Conservation (phyloP, 306 rosid genomes). For the Carpinus viminea region DNA sequence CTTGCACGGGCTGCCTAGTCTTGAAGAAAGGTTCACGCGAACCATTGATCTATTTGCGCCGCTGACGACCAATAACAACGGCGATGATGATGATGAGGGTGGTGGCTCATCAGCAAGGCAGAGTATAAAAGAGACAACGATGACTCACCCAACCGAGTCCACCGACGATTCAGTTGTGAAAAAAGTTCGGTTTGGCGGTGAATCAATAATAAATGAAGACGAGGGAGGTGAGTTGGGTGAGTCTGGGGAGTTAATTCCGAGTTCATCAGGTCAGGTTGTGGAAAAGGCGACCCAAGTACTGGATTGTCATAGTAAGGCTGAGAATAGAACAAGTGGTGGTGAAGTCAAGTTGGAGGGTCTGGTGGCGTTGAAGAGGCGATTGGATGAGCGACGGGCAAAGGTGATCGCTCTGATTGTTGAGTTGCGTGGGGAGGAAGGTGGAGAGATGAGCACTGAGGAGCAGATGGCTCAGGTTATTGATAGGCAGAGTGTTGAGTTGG, state of each 20-base stretch:
- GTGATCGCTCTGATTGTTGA: conserved; percentile 21
- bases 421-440: not conserved
- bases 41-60: not conserved
- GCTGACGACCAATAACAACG: not conserved
- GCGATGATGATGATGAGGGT: not conserved
- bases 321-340: too few species aligned
- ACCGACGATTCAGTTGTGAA: too few species aligned
- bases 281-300: too few species aligned
- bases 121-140: conserved; percentile 32
- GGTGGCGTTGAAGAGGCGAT: conserved; percentile 23
- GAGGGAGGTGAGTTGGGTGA: conserved; percentile 6
- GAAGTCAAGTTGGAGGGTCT: conserved; percentile 18
- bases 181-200: conserved; percentile 8
- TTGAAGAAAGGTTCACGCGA: conserved; percentile 55
- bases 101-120: not conserved
- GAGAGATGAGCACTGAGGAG: conserved; percentile 23
- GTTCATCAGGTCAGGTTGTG: too few species aligned
- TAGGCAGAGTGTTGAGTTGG: conserved; percentile 29
- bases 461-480: conserved; percentile 28
- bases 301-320: too few species aligned
- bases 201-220: conserved; percentile 25
- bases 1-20: conserved; percentile 47
- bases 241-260: conserved; percentile 7
- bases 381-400: conserved; percentile 32
- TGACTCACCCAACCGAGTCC: conserved; percentile 26